These are phyloP conservation scores for Sideroxylon spinosum DNA, from an alignment of 179 eudicot genomes.

Conservation along the genomic window DNA sequence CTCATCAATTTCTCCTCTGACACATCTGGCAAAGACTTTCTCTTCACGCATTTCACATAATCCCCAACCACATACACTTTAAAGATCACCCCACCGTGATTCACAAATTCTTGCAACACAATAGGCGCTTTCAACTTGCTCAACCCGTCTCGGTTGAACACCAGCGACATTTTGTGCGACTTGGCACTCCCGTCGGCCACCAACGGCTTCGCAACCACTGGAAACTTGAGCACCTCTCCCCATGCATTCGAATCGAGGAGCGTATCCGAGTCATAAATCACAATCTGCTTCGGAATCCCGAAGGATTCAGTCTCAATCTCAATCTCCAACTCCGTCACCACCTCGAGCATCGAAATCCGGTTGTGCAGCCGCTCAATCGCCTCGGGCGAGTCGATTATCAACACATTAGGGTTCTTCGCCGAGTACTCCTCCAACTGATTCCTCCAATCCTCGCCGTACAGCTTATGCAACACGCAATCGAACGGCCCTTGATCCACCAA, in stretches of 20 bases:
- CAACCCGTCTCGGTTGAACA: conserved; percentile 31
- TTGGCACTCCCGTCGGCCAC: conserved; percentile 45
- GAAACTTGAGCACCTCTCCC: conserved; percentile 34
- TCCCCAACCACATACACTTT: conserved; percentile 48
- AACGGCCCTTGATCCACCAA: conserved; percentile 57
- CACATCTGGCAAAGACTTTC: conserved; percentile 41
- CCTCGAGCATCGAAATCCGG: conserved; percentile 68
- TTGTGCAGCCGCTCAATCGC: conserved; percentile 60
- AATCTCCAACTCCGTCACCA: conserved; percentile 42
- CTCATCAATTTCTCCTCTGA: conserved; percentile 29
- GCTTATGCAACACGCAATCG: conserved; percentile 61
- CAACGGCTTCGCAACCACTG: conserved; percentile 44
- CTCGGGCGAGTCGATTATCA: conserved; percentile 52
- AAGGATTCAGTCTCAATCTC: conserved; percentile 27
- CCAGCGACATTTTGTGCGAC: conserved; percentile 40
- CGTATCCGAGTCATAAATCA: conserved; percentile 49
- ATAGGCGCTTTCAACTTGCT: conserved; percentile 34
- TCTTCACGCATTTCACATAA: conserved; percentile 36
- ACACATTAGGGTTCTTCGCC: conserved; percentile 34
- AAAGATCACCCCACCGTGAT: conserved; percentile 44
- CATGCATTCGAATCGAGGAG: conserved; percentile 38
- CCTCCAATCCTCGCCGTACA: conserved; percentile 60
- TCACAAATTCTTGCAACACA: conserved; percentile 43
- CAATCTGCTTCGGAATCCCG: conserved; percentile 63
- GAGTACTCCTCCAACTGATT: conserved; percentile 39